These are phyloP conservation scores for Erythrophleum fordii DNA, from an alignment of 306 rosid species.

Conservation along the genomic window DNA sequence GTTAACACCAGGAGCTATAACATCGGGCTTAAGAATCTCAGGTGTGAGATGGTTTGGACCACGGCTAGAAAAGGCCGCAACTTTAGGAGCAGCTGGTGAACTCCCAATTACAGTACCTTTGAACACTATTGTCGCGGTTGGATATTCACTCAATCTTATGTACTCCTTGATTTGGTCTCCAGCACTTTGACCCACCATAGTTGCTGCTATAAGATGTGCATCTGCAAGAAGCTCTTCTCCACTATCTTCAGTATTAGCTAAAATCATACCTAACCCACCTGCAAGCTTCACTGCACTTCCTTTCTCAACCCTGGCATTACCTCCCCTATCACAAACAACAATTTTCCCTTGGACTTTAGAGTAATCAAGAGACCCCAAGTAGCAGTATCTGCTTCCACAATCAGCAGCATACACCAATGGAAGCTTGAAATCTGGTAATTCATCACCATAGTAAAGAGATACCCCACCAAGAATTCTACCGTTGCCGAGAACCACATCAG, in stretches of 20 bases:
- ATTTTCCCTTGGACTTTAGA: conserved; percentile 73
- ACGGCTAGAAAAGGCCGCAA: conserved; percentile 89
- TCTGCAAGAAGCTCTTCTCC: conserved; percentile 91
- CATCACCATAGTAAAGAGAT: conserved; percentile 68
- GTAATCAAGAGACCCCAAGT: conserved; percentile 42
- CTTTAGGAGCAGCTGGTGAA: conserved; percentile 76
- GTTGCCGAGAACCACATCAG: conserved; percentile 74
- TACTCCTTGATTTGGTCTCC: conserved; percentile 67
- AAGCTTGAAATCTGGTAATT: conserved; percentile 52
- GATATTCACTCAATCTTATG: conserved; percentile 44
- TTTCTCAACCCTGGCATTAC: conserved; percentile 83
- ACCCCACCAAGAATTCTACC: conserved; percentile 63
- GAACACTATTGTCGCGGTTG: conserved; percentile 67
- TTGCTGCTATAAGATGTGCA: conserved; percentile 78
- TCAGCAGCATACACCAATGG: conserved; percentile 69
- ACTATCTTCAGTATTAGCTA: conserved; percentile 59
- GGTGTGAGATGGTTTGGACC: conserved; percentile 73
- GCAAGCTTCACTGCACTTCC: conserved; percentile 78
- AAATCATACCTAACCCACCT: conserved; percentile 75
- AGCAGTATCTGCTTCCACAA: conserved; percentile 65
- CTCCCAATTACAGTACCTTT: conserved; percentile 77
- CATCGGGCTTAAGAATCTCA: conserved; percentile 90
- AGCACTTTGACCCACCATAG: conserved; percentile 77
- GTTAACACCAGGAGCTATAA: conserved; percentile 94
- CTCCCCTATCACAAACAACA: conserved; percentile 89